phyloP scores from a whole-genome alignment of 1,284 basidiomycete genomes.

The Moesziomyces parantarcticus region DNA sequence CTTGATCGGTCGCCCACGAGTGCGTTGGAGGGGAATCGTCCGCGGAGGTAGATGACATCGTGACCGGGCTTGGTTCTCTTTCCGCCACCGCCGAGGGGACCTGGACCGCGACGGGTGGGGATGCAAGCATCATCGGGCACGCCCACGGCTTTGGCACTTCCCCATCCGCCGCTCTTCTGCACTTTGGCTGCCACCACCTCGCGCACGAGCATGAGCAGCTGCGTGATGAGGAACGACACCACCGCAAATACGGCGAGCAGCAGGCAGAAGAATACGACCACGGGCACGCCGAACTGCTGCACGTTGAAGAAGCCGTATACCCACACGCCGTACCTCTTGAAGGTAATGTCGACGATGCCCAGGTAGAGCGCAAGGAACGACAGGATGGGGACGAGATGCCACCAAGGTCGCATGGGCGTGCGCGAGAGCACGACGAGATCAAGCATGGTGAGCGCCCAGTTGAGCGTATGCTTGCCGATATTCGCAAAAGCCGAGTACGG shows the following conservation, averaged over 20 bases:
- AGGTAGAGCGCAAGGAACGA: slow-evolving; percentile 74
- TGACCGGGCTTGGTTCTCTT: slow-evolving; percentile 21
- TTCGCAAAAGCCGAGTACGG: slow-evolving; percentile 76
- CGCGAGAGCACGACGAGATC: slow-evolving; percentile 74
- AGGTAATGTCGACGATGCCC: slow-evolving; percentile 69
- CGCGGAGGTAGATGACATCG: slow-evolving; percentile 25
- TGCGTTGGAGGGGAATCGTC: slow-evolving; percentile 34
- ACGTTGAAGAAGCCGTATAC: slow-evolving; percentile 55
- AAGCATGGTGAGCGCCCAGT: slow-evolving; percentile 73
- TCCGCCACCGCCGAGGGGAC: slow-evolving; percentile 51
- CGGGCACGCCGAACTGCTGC: slow-evolving; percentile 31
- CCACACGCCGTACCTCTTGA: slow-evolving; percentile 26
- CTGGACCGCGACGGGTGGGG: slow-evolving; percentile 46
- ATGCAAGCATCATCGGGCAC: slow-evolving; percentile 52
- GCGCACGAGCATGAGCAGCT: slow-evolving; percentile 41
- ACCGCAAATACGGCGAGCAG: slow-evolving; percentile 39
- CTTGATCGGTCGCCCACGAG: slow-evolving; percentile 11
- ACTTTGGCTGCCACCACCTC: slow-evolving; percentile 35
- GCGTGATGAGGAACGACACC: slow-evolving; percentile 42
- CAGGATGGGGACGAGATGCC: slow-evolving; percentile 71
- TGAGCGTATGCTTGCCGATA: slow-evolving; percentile 75
- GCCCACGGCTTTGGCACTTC: slow-evolving; percentile 31
- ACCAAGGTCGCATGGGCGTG: slow-evolving; percentile 73
- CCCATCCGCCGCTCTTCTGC: slow-evolving; percentile 45
- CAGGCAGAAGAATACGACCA: slow-evolving; percentile 36